Evolutionary conservation across 257 asterid genomes (phyloP).

Genomic region (Salvia hispanica): DNA sequence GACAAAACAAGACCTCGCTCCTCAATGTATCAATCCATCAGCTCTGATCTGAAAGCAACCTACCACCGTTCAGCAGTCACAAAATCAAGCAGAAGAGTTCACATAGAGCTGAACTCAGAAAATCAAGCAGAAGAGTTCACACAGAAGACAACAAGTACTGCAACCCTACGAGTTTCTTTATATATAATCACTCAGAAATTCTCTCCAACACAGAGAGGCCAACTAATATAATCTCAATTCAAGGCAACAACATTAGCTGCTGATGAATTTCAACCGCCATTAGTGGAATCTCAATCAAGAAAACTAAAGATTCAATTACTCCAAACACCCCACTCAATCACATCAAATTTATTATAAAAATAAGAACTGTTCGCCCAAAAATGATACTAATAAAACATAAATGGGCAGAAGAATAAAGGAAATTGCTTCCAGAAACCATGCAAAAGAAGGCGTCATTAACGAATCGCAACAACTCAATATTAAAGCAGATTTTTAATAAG

Average conservation of each 20-base stretch:
- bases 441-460: constrained; percentile 1
- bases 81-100: constrained; percentile 10
- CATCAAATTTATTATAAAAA: background rate
- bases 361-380: background rate
- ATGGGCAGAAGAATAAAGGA: background rate
- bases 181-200: constrained; percentile 1
- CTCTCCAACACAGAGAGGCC: constrained; percentile 15
- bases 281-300: constrained; percentile 4
- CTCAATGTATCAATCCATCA: constrained; percentile 29
- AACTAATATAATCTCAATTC: constrained; percentile 21
- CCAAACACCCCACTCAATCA: constrained; percentile 5
- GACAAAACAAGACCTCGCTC: constrained; percentile 20
- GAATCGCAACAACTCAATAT: constrained; percentile 17
- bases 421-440: constrained; percentile 6
- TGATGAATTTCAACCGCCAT: constrained; percentile 14
- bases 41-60: constrained; percentile 26
- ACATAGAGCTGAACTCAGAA: constrained; percentile 4
- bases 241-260: constrained; percentile 16
- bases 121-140: constrained; percentile 14
- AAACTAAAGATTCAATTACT: constrained; percentile 6
- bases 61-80: background rate
- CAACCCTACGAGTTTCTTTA: constrained; percentile 14
- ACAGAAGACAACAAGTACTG: constrained; percentile 8
- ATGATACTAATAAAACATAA: background rate
- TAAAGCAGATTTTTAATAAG: no score